Base-by-base conservation (phyloP, 176 grass and related monocot genomes). In the Paspalum vaginatum region DNA sequence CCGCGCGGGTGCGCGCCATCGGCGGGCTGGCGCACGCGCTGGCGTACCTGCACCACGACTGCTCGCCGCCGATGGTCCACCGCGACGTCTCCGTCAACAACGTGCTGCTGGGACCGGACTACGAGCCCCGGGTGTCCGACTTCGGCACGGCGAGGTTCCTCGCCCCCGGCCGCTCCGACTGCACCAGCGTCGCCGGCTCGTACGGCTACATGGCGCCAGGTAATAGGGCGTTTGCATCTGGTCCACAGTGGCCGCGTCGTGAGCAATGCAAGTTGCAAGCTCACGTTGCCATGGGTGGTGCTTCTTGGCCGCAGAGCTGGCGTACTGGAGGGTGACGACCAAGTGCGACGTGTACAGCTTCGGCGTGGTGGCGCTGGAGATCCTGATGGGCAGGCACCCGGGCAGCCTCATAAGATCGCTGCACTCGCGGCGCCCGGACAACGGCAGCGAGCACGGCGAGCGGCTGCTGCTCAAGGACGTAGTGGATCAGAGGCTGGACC, bases 181-280 rank as follows among this genome's bases (percentile, higher is more conserved):
- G 88, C 90, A 82, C 79, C 22, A 88, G 61, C 56, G 20, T 93
- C 18, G 93, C 85, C 5, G 93, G 90, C 52, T 88, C 93, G 22
- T 92, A 90, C 72, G 93, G 93, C 13, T 97, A 97, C 76, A 97
- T 97, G 90, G 91, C 90, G 43, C 93, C 93, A 77, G 93, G 93
- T 91, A 81, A 65, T 32, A 10, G 32, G 25, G 14, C 8, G 53
- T 10, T 10, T 56, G 20, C 53, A 4, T n/a, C n/a, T 24, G n/a
- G n/a, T n/a, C n/a, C n/a, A 58, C 9, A 17, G 7, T 24, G 20
- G n/a, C 9, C 11, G 55, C 3, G 44, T 5, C 44, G 44, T 8
- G 44, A n/a, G n/a, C n/a, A n/a, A n/a, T 32, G 32, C 32, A 32
- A 32, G 32, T n/a, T n/a, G n/a, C n/a, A n/a, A 9, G 18, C 82